Conservation (phyloP, 768 basidiomycete genomes). For the Cystobasidium ongulense region DNA sequence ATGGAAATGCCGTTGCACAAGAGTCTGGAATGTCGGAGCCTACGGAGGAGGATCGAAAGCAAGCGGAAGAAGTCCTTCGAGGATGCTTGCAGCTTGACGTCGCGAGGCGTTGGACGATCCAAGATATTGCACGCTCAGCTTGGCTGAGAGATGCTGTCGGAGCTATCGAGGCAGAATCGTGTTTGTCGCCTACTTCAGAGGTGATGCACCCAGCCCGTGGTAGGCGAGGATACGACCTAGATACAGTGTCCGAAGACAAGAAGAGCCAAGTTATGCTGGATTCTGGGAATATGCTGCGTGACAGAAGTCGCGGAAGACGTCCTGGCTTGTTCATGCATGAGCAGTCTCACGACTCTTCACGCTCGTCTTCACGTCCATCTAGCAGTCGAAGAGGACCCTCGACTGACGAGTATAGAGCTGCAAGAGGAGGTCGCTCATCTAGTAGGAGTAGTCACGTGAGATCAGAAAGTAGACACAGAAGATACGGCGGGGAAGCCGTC, state of each 20-base stretch:
- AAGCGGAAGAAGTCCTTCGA: constrained; percentile 51
- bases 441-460: not conserved
- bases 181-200: not conserved
- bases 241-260: not conserved
- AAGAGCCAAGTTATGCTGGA: not conserved
- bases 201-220: not conserved
- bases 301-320: not conserved
- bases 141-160: constrained; percentile 44
- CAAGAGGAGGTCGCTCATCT: not conserved
- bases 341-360: not conserved
- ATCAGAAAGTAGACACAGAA: constrained; percentile 9
- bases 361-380: not conserved
- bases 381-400: constrained; percentile 18
- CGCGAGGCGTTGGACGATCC: constrained; percentile 65
- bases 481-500: constrained; percentile 2
- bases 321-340: not conserved
- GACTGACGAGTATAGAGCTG: constrained; percentile 16
- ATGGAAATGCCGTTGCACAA: not conserved
- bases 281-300: not conserved
- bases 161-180: not conserved
- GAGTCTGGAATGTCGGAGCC: not conserved
- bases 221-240: not conserved
- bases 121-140: constrained; percentile 60
- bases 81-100: constrained; percentile 70
- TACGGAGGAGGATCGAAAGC: not conserved